Conservation (phyloP, 2,329 filamentous ascomycete species). For the Gnomoniopsis smithogilvyi region DNA sequence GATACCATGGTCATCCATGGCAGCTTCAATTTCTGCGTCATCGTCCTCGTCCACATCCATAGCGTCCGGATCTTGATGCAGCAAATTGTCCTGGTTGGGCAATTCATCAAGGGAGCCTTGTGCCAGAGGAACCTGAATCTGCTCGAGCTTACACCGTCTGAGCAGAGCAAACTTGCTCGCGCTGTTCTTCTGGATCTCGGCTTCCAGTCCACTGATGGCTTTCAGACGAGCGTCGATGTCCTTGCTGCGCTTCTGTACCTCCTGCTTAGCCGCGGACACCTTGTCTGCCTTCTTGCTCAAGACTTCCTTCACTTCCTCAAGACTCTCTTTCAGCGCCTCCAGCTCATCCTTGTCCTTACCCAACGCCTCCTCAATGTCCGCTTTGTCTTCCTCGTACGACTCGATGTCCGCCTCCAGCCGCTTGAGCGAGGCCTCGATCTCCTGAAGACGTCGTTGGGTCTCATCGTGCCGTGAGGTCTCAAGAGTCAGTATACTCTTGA, state of each 20-base stretch:
- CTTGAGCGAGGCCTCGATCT: slow-evolving; percentile 63
- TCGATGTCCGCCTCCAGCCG: slow-evolving; percentile 68
- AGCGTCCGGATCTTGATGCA: slow-evolving; percentile 75
- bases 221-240: slow-evolving; percentile 73
- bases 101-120: slow-evolving; percentile 78
- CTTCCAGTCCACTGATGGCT: slow-evolving; percentile 75
- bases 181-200: slow-evolving; percentile 80
- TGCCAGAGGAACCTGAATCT: slow-evolving; percentile 79
- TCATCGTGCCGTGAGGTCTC: slow-evolving; percentile 50
- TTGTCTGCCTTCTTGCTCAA: slow-evolving; percentile 69
- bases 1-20: slow-evolving; percentile 87
- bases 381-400: slow-evolving; percentile 68
- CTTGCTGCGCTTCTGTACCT: slow-evolving; percentile 80
- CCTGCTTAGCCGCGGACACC: slow-evolving; percentile 73
- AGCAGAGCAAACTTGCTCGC: slow-evolving; percentile 81
- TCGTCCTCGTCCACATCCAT: slow-evolving; percentile 87
- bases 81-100: slow-evolving; percentile 79
- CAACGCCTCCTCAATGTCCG: slow-evolving; percentile 69
- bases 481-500: slow-evolving; percentile 61
- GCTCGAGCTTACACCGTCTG: slow-evolving; percentile 87
- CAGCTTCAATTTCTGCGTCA: slow-evolving; percentile 56
- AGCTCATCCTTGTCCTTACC: slow-evolving; percentile 73
- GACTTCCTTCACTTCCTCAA: slow-evolving; percentile 66
- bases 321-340: slow-evolving; percentile 68
- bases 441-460: slow-evolving; percentile 65